Percentiles rank a stretch among this genome's conserved stretches.
These are phyloP conservation scores for Fusarium algeriense DNA, from an alignment of 2,329 filamentous ascomycete species.

Conservation along the genomic window DNA sequence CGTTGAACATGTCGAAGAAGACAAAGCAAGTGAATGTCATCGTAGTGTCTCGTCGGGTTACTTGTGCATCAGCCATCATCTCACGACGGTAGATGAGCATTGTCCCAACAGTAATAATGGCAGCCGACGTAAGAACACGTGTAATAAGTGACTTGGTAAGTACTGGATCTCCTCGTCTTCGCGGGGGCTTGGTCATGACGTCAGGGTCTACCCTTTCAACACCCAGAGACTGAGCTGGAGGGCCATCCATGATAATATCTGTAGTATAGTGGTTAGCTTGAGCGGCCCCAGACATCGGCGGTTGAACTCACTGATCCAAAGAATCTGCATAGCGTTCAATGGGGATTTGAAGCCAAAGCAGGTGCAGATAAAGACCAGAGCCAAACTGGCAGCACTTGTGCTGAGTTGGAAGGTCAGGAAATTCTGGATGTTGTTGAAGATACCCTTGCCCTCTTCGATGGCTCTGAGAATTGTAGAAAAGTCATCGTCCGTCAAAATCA, in stretches of 20 bases:
- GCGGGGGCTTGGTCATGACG: conserved; percentile 90
- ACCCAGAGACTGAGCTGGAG: conserved; percentile 94
- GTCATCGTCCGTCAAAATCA: conserved; percentile 91
- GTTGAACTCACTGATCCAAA: conserved; percentile 93
- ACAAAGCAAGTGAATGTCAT: conserved; percentile 99
- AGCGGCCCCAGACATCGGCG: not conserved
- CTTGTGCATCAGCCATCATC: conserved; percentile 84
- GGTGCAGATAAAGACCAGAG: conserved; percentile 91
- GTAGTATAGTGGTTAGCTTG: conserved; percentile 31
- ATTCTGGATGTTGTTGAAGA: conserved; percentile 99
- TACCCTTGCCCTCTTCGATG: conserved; percentile 98
- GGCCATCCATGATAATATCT: conserved; percentile 99
- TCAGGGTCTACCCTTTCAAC: conserved; percentile 95
- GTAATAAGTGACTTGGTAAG: conserved; percentile 86
- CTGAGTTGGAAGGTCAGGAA: conserved; percentile 98
- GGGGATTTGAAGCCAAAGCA: conserved; percentile 94
- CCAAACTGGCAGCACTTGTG: conserved; percentile 93
- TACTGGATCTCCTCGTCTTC: conserved; percentile 87
- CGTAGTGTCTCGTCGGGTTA: conserved; percentile 94
- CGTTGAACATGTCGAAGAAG: conserved; percentile 99
- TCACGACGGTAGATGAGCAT: conserved; percentile 91
- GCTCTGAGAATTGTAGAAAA: conserved; percentile 93
- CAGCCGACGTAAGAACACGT: conserved; percentile 87
- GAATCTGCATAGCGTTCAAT: conserved; percentile 98
- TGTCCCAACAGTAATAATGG: conserved; percentile 92